Evolutionary conservation across 306 rosid genomes (phyloP).

Genomic region (Cucumis melo): DNA sequence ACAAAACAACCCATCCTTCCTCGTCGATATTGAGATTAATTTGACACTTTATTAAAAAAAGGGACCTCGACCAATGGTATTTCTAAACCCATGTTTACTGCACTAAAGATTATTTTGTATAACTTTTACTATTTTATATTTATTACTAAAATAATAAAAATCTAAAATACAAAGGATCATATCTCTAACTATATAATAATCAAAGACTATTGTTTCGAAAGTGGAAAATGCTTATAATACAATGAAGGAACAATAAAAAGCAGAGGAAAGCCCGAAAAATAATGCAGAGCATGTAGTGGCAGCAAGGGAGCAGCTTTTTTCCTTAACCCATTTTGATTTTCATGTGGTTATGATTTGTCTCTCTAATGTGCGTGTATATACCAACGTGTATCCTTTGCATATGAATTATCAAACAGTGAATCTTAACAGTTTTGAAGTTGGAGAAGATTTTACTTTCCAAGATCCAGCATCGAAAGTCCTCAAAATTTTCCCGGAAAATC

Average conservation of each 20-base stretch:
- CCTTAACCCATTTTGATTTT: neutral
- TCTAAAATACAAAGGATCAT: no score
- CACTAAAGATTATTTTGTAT: no score
- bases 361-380: neutral
- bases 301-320: neutral
- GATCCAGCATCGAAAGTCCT: conserved; percentile 25
- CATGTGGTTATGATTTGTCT: neutral
- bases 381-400: neutral
- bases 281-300: conserved; percentile 5
- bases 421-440: neutral
- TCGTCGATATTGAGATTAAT: no score
- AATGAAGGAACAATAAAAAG: neutral
- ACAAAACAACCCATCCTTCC: no score
- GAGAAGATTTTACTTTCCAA: conserved; percentile 20
- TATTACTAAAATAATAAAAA: no score
- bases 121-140: no score
- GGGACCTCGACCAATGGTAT: no score
- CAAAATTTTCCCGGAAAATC: conserved; percentile 25
- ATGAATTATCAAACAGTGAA: neutral
- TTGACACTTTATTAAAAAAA: no score
- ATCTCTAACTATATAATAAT: no score
- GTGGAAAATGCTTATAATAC: no score
- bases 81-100: no score
- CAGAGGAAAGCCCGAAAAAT: neutral
- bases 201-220: no score